Evolutionary conservation across 306 rosid species (phyloP).

Genomic region (Gynostemma pentaphyllum): DNA sequence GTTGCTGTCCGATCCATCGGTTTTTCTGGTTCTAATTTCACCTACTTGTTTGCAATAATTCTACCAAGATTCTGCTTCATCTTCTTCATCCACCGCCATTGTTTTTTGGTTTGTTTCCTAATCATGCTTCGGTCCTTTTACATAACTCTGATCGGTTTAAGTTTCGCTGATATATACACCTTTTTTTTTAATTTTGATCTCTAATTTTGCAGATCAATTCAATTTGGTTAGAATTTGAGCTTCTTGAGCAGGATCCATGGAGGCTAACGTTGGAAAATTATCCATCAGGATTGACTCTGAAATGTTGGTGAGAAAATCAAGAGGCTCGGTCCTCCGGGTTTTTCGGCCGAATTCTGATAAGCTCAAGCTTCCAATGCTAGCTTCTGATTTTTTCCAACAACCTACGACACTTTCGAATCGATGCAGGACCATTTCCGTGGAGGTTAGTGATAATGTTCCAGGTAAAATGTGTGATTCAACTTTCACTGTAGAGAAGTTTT

Average conservation of each 20-base stretch:
- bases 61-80: too few species aligned
- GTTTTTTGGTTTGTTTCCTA: too few species aligned
- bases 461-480: slow-evolving; percentile 22
- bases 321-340: slow-evolving; percentile 22
- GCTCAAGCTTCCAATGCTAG: slow-evolving; percentile 22
- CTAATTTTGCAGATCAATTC: background rate
- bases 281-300: slow-evolving; percentile 34
- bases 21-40: too few species aligned
- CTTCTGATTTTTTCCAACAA: slow-evolving; percentile 27
- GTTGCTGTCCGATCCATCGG: too few species aligned
- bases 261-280: slow-evolving; percentile 32
- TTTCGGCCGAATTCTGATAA: slow-evolving; percentile 23
- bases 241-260: slow-evolving; percentile 29
- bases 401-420: slow-evolving; percentile 19
- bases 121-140: too few species aligned
- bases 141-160: too few species aligned
- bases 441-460: slow-evolving; percentile 39
- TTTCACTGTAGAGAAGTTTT: too few species aligned
- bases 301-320: slow-evolving; percentile 18
- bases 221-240: background rate
- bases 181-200: background rate
- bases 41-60: too few species aligned
- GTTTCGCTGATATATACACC: too few species aligned
- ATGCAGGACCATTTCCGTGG: slow-evolving; percentile 22
- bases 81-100: too few species aligned